Evolutionary conservation across 192 early-diverging fungal genomes (phyloP).

Genomic region (Pilaira anomala): DNA sequence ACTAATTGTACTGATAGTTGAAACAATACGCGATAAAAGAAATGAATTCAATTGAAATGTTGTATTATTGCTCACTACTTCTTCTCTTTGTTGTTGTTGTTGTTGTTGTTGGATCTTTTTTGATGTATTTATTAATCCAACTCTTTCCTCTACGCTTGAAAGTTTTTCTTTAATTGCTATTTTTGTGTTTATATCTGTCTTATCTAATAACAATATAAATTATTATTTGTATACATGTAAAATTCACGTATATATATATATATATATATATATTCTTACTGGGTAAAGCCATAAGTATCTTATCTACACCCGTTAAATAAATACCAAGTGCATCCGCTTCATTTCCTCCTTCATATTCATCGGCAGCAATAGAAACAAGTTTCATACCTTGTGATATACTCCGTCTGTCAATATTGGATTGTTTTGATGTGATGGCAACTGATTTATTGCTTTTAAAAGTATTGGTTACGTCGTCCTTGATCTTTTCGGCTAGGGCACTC

Average conservation of each 20-base stretch:
- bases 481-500: constrained; percentile 21
- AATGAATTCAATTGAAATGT: constrained; percentile 38
- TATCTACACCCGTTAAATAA: constrained; percentile 37
- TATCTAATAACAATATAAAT: constrained; percentile 4
- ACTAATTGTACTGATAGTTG: constrained; percentile 5
- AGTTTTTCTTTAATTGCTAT: constrained; percentile 26
- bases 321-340: constrained; percentile 34
- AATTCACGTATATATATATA: not conserved
- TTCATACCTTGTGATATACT: constrained; percentile 38
- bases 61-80: too few species aligned
- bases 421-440: not conserved
- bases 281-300: constrained; percentile 39
- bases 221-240: not conserved
- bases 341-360: constrained; percentile 38
- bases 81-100: too few species aligned
- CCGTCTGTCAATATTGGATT: constrained; percentile 21
- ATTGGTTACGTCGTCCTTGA: constrained; percentile 14
- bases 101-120: too few species aligned
- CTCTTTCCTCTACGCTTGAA: constrained; percentile 27
- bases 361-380: constrained; percentile 36
- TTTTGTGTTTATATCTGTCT: constrained; percentile 20
- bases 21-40: constrained; percentile 38
- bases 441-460: not conserved
- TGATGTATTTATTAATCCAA: constrained; percentile 20
- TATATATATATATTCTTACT: constrained; percentile 12